phyloP scores from a whole-genome alignment of 2,329 filamentous ascomycete species.

The Phialophora macrospora region DNA sequence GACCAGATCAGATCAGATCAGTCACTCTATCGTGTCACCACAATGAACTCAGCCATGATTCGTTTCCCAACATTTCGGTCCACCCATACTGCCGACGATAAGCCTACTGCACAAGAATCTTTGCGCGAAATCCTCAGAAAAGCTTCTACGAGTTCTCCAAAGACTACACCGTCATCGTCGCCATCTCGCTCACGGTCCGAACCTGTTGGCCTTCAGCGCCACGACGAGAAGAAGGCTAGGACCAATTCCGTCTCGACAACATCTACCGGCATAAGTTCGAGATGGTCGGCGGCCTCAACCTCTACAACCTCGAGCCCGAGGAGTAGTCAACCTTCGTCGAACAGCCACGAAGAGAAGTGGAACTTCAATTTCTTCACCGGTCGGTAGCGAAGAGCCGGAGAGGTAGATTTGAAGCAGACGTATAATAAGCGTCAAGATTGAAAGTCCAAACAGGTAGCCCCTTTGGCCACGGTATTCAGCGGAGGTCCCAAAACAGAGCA shows the following conservation, averaged over 20 bases:
- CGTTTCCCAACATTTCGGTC: constrained; percentile 20
- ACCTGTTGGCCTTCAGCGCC: neutral
- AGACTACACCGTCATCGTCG: neutral
- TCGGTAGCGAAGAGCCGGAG: constrained; percentile 2
- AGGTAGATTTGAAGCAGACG: neutral
- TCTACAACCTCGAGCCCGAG: constrained; percentile 10
- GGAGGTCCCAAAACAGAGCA: neutral
- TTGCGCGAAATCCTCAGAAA: constrained; percentile 13
- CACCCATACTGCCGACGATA: neutral
- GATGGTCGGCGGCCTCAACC: neutral
- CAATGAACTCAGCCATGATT: constrained; percentile 11
- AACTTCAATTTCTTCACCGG: constrained; percentile 15
- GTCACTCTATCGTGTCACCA: neutral
- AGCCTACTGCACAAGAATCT: constrained; percentile 4
- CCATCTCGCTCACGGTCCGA: neutral
- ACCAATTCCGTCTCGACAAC: constrained; percentile 15
- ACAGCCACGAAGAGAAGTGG: neutral
- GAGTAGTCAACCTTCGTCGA: constrained; percentile 21
- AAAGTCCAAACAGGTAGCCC: too few species aligned
- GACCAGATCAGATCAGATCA: neutral
- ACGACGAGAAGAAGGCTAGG: constrained; percentile 12
- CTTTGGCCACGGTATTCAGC: neutral
- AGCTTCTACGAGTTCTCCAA: constrained; percentile 3
- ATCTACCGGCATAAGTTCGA: constrained; percentile 15
- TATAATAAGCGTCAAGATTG: neutral